Conservation (phyloP, 2,329 filamentous ascomycete species). For the Aspergillus chevalieri region DNA sequence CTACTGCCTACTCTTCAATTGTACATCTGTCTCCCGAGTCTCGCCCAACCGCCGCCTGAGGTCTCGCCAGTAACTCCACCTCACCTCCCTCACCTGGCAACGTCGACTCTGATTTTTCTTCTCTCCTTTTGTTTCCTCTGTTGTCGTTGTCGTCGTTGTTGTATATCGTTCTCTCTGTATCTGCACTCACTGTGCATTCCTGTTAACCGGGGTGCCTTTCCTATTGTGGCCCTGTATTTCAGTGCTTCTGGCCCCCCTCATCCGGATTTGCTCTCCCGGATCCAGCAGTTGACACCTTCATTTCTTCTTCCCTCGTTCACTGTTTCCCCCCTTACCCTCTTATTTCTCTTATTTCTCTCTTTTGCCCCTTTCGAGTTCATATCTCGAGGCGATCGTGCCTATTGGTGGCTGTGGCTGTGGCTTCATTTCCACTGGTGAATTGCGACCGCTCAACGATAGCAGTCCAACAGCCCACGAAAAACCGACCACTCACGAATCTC, state of each 20-base stretch:
- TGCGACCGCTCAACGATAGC: constrained; percentile 12
- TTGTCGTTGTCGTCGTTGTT: not conserved
- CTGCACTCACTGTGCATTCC: not conserved
- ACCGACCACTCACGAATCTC: not conserved
- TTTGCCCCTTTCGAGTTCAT: constrained; percentile 5
- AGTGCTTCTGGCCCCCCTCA: too few relatives aligned
- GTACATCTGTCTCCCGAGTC: not conserved
- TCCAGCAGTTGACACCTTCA: constrained; percentile 6
- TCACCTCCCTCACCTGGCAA: not conserved
- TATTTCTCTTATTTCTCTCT: constrained; percentile 1
- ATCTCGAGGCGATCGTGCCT: not conserved
- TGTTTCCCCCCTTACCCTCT: constrained; percentile 6
- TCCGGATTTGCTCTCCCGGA: not conserved
- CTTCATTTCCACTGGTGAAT: constrained; percentile 12
- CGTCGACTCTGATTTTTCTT: constrained; percentile 10
- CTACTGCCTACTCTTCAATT: not conserved
- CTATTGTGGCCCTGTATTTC: too few relatives aligned
- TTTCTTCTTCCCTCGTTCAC: constrained; percentile 6
- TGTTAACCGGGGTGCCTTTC: too few relatives aligned
- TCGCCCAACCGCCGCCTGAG: constrained; percentile 16
- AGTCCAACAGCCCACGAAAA: not conserved
- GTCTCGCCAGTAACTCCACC: constrained; percentile 4
- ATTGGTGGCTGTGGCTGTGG: constrained; percentile 3
- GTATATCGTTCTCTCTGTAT: not conserved
- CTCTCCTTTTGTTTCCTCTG: constrained; percentile 3